phyloP scores from a whole-genome alignment of 2,329 filamentous ascomycete genomes.

The Parafenestella ontariensis region DNA sequence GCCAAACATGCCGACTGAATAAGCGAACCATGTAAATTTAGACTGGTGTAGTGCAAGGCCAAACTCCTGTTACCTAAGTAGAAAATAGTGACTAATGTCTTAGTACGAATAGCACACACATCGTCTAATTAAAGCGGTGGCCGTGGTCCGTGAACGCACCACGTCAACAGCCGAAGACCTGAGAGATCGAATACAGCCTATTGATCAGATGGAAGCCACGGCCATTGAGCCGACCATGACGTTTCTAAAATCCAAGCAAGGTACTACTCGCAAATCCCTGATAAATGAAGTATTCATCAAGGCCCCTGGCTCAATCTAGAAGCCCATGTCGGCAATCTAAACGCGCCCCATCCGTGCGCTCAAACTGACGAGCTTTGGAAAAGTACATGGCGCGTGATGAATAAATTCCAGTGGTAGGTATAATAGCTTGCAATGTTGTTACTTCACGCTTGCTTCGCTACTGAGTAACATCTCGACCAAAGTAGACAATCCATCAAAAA shows the following conservation, averaged over 20 bases:
- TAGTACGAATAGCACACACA: too few species aligned
- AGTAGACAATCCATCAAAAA: background rate
- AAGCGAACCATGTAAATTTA: too few species aligned
- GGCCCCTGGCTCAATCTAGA: background rate
- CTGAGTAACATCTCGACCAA: background rate
- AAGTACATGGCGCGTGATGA: background rate
- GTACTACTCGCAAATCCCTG: background rate
- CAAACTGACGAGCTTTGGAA: constrained; percentile 2
- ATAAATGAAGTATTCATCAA: background rate
- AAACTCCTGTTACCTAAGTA: too few species aligned
- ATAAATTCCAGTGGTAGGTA: background rate
- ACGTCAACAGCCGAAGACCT: background rate
- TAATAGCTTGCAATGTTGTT: background rate
- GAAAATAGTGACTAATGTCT: too few species aligned
- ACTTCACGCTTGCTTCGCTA: background rate
- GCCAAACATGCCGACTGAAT: too few species aligned
- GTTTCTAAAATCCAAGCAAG: too few species aligned
- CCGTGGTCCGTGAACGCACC: background rate
- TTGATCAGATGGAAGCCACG: background rate
- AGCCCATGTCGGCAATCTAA: background rate
- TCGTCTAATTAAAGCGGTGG: too few species aligned
- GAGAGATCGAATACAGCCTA: background rate
- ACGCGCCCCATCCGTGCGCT: background rate
- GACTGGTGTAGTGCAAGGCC: too few species aligned
- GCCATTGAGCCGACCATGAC: background rate